phyloP scores from a whole-genome alignment of 495 filamentous ascomycete genomes.

The Aspergillus biplanus region DNA sequence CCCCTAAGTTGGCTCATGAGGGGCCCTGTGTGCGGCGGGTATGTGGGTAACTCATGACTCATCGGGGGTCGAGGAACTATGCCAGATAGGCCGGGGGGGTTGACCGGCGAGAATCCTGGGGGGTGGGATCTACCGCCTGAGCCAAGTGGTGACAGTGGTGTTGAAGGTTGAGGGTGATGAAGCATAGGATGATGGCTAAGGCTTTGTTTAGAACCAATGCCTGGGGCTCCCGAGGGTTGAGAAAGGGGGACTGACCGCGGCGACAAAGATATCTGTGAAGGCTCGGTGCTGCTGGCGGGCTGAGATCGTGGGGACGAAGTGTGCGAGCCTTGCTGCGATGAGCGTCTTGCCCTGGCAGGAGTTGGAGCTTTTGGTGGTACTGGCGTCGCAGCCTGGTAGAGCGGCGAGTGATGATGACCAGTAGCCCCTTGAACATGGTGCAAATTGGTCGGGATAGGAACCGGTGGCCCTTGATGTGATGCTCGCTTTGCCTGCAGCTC shows the following conservation, averaged over 20 bases:
- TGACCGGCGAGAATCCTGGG: constrained; percentile 53
- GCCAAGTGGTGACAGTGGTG: constrained; percentile 56
- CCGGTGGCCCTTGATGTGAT: constrained; percentile 34
- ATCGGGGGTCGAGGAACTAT: constrained; percentile 42
- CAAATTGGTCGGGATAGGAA: constrained; percentile 59
- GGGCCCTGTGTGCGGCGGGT: constrained; percentile 50
- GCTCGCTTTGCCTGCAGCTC: constrained; percentile 52
- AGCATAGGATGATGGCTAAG: constrained; percentile 41
- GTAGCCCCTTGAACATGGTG: constrained; percentile 48
- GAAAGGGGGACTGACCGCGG: constrained; percentile 45
- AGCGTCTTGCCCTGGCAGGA: constrained; percentile 72
- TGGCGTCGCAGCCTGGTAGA: constrained; percentile 76
- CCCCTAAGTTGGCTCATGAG: constrained; percentile 53
- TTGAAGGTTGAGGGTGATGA: constrained; percentile 55
- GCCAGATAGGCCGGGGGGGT: constrained; percentile 62
- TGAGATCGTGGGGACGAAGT: constrained; percentile 64
- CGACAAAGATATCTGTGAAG: constrained; percentile 44
- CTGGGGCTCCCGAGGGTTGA: constrained; percentile 38
- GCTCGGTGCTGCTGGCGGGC: constrained; percentile 40
- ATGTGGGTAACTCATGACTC: constrained; percentile 58
- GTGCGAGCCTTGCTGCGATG: constrained; percentile 80
- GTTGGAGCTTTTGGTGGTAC: constrained; percentile 81
- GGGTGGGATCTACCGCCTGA: constrained; percentile 53
- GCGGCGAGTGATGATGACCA: constrained; percentile 68
- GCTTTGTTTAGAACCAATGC: constrained; percentile 34